Base-by-base conservation (phyloP, 2,329 filamentous ascomycete genomes). In the Metarhizium anisopliae region DNA sequence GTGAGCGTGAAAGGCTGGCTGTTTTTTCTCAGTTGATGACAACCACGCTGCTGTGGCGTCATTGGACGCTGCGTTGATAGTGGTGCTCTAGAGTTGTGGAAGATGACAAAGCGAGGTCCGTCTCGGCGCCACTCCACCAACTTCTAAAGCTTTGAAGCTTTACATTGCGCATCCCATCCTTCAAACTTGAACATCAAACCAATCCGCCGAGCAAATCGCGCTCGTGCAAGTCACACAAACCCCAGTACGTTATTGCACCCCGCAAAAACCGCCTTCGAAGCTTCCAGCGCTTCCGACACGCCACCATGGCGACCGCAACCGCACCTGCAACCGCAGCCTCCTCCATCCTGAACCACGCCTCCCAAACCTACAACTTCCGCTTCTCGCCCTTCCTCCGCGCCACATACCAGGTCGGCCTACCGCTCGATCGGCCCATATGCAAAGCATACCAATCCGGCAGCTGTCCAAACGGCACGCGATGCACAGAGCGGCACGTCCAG, bases 371-470 rank as follows among this genome's bases (percentile, higher is more conserved):
- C 74, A 82, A 77, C 63, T 96, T 96, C 77, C 83, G 82, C 70
- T 96, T 96, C 79, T 86, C 84, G 36, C 87, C 90, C 50, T 96
- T 95, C 74, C 83, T 96, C 42, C 86, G 86, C 61, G 78, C 84
- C 59, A 91, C 88, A 62, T 91, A 94, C 72, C 85, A 90, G 60
- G 92, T 95, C 72, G 88, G 89, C 60, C 85, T 96, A 53, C 83
- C 89, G 25, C 82, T 87, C 42, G 84, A 89, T 69, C 83, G 88
- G 0, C 90, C 92, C 47, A 78, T 89, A 67, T 97, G 94, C 77
- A 90, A 89, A 68, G 86, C 91, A 58, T 96, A 90, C 75, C 80
- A 88, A 58, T 82, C 90, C 59, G 91, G 90, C 47, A 87, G 92
- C 73, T 97, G 94, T 68, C 90, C 92, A 0, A 81, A 92, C 59